phyloP scores from a whole-genome alignment of 2,329 filamentous ascomycete genomes.

The Epichloe sibirici region DNA sequence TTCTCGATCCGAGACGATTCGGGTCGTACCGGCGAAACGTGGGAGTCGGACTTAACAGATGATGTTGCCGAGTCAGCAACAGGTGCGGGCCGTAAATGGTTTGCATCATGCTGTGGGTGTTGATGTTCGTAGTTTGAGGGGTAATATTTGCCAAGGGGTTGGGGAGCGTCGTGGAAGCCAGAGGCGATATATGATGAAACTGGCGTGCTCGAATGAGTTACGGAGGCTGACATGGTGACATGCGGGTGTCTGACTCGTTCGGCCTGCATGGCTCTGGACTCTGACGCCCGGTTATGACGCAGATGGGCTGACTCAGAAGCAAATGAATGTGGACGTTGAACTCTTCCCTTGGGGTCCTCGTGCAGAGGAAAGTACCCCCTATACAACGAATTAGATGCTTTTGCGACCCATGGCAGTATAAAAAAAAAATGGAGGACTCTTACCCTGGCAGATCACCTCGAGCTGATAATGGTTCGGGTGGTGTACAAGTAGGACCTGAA shows the following conservation, averaged over 20 bases:
- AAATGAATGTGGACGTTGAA: conserved; percentile 41
- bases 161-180: conserved; percentile 32
- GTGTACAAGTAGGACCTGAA: conserved; percentile 28
- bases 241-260: conserved; percentile 11
- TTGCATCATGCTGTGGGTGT: conserved; percentile 8
- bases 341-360: conserved; percentile 36
- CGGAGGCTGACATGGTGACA: conserved; percentile 12
- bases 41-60: conserved; percentile 23
- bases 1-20: conserved; percentile 7
- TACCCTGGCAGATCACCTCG: conserved; percentile 48
- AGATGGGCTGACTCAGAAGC: conserved; percentile 29
- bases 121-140: conserved; percentile 45
- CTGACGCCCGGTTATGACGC: conserved; percentile 22
- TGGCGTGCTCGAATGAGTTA: conserved; percentile 25
- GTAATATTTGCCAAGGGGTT: conserved; percentile 51
- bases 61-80: conserved; percentile 18
- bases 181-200: conserved; percentile 40
- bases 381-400: neutral
- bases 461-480: conserved; percentile 40
- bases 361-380: conserved; percentile 52
- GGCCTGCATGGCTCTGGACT: conserved; percentile 16
- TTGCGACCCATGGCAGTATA: neutral
- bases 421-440: conserved; percentile 10
- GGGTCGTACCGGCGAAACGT: conserved; percentile 14
- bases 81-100: conserved; percentile 9